A percentile compares a stretch with the other conserved stretches of the same genome.
Conservation (phyloP, 768 basidiomycete species). For the Termitomyces heimii region DNA sequence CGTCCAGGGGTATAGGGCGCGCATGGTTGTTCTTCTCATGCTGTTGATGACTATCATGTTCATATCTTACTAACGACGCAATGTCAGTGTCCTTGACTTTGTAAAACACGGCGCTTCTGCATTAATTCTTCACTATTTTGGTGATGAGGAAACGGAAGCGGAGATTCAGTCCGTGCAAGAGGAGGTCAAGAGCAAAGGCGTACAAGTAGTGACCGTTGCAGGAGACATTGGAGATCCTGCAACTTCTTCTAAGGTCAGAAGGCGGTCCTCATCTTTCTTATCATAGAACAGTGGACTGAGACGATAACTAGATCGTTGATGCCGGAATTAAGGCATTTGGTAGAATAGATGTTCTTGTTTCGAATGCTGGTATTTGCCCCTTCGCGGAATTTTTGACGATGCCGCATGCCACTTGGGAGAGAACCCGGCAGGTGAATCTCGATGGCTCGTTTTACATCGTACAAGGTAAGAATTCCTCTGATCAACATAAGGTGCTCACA, state of each 20-base stretch:
- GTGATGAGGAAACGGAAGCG: constrained; percentile 45
- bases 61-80: not conserved
- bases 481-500: not conserved
- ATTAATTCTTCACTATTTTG: constrained; percentile 63
- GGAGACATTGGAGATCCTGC: constrained; percentile 61
- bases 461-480: constrained; percentile 40
- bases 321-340: constrained; percentile 54
- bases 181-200: constrained; percentile 36
- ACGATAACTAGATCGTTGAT: constrained; percentile 49
- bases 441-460: constrained; percentile 72
- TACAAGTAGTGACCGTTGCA: constrained; percentile 41
- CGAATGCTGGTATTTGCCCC: constrained; percentile 62
- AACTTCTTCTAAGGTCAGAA: constrained; percentile 48
- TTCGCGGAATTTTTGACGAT: constrained; percentile 72
- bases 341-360: constrained; percentile 51
- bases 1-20: constrained; percentile 70
- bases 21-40: constrained; percentile 35
- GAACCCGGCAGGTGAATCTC: constrained; percentile 65
- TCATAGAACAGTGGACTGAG: not conserved
- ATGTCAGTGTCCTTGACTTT: constrained; percentile 46
- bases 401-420: constrained; percentile 56
- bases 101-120: constrained; percentile 60
- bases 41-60: not conserved
- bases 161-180: constrained; percentile 41
- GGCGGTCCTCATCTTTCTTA: not conserved